These are phyloP conservation scores for Uromyces viciae-fabae DNA, from an alignment of 1,284 basidiomycete genomes.

Conservation along the genomic window DNA sequence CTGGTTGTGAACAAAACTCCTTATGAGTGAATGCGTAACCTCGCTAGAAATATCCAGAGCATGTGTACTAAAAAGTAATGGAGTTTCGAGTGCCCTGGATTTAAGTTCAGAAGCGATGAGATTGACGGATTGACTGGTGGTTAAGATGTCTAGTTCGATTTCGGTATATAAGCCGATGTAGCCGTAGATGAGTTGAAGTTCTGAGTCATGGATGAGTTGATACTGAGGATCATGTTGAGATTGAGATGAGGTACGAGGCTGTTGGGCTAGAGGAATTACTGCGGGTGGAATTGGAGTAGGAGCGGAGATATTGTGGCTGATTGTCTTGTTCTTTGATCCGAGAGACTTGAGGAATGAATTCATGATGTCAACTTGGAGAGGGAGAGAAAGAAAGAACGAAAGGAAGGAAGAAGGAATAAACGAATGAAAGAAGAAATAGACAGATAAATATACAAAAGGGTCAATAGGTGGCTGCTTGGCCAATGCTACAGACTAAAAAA, in stretches of 20 bases:
- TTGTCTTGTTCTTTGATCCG: neutral
- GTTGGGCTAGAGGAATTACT: neutral
- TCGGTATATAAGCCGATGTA: conserved; percentile 37
- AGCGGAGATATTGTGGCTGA: neutral
- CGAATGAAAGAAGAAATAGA: neutral
- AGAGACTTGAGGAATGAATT: neutral
- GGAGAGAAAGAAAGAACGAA: neutral
- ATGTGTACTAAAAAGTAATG: conserved; percentile 31
- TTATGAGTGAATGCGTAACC: conserved; percentile 36
- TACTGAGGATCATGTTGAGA: neutral
- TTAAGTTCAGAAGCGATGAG: conserved; percentile 34
- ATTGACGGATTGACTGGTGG: neutral
- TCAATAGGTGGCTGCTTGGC: no score
- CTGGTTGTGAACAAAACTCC: conserved; percentile 8
- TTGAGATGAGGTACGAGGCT: neutral
- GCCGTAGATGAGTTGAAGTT: conserved; percentile 41
- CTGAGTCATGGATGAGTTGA: neutral
- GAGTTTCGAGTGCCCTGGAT: conserved; percentile 30
- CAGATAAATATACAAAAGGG: no score
- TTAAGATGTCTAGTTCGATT: conserved; percentile 29
- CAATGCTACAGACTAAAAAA: no score
- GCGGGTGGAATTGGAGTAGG: neutral
- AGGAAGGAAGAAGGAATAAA: neutral
- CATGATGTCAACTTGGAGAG: neutral
- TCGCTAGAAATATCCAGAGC: conserved; percentile 40